Evolutionary conservation across 352 stramenopile genomes (phyloP), one percentile per base, ranked within the genome.

Genomic region (Lagenidium giganteum): DNA sequence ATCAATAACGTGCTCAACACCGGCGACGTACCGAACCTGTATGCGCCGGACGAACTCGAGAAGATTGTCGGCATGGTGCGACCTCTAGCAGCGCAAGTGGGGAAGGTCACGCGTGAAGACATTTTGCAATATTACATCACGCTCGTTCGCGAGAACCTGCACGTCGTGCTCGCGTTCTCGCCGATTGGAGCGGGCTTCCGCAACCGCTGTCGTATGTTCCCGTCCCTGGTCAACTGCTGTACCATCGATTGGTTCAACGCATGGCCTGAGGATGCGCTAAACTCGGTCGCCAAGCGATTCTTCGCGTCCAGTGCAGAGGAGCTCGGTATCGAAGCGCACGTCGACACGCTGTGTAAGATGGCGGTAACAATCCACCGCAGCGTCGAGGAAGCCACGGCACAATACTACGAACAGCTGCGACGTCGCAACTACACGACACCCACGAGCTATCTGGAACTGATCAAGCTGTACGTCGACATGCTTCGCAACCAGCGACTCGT

Each of bases 191-290:
- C 71, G 1, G 75, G 80, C n/a, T 98, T 98, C 45, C 76, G 91
- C 2, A 96, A 92, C 26, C 84, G 92, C 0, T 97, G 89, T 45
- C 83, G 88, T 11, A 96, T 96, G 83, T 98, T 98, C 41, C 93
- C 90, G 34, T 97, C 88, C 34, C 67, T 98, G 3, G 88, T 97
- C 5, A 97, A 97, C 47, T 97, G 85, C 65, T 97, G 87, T 41
- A 95, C 84, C 31, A 98, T 98, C 55, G 93, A 98, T 48, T 98
- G 93, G 93, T 98, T 97, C 65, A 95, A 96, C 41, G 82, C 93
- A 17, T 98, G 93, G 93, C 93, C 93, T 0, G 83, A 96, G 47
- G 93, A 98, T 38, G 93, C 93, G 8, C 67, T 98, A 3, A 82
- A 86, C 52, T 96, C 81, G 3, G 93, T 98, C 12, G 93, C 93